phyloP scores from a whole-genome alignment of 352 stramenopile species.

The Blastocystis sp. region DNA sequence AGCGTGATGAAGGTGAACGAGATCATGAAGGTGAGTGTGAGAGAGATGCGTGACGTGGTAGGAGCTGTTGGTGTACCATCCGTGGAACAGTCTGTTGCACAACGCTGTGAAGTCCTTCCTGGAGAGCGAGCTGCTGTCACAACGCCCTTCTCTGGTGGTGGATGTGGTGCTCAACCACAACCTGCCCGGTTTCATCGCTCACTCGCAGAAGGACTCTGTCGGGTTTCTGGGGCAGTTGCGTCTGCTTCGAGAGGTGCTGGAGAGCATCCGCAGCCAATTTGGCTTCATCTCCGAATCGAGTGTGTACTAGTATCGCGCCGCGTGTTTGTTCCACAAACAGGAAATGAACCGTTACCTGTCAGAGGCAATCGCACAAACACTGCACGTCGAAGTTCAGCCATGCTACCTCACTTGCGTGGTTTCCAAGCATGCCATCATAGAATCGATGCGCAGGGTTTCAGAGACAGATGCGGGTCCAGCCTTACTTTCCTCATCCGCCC shows the following conservation, averaged over 20 bases:
- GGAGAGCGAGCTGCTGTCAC: background rate
- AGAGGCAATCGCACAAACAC: background rate
- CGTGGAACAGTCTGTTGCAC: slow-evolving; percentile 34
- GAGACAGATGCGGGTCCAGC: background rate
- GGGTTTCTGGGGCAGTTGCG: background rate
- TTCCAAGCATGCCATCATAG: slow-evolving; percentile 46
- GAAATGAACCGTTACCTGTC: background rate
- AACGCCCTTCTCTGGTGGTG: background rate
- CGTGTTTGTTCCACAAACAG: slow-evolving; percentile 27
- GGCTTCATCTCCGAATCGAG: background rate
- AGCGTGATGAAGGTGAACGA: background rate
- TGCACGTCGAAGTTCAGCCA: slow-evolving; percentile 1
- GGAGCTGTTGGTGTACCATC: slow-evolving; percentile 21
- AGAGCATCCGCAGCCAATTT: background rate
- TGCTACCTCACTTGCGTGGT: slow-evolving; percentile 19
- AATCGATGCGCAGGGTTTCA: background rate
- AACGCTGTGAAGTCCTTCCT: slow-evolving; percentile 4
- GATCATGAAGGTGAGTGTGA: background rate
- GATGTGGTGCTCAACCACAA: slow-evolving; percentile 2
- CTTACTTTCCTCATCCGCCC: slow-evolving; percentile 65
- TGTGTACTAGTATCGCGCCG: slow-evolving; percentile 1
- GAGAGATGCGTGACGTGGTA: background rate
- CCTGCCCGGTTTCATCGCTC: background rate
- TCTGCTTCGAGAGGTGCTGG: background rate
- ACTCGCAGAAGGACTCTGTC: background rate